A percentile compares a stretch with the other conserved stretches of the same genome.
phyloP scores from a whole-genome alignment of 495 filamentous ascomycete species.

The Parmelia sp. region DNA sequence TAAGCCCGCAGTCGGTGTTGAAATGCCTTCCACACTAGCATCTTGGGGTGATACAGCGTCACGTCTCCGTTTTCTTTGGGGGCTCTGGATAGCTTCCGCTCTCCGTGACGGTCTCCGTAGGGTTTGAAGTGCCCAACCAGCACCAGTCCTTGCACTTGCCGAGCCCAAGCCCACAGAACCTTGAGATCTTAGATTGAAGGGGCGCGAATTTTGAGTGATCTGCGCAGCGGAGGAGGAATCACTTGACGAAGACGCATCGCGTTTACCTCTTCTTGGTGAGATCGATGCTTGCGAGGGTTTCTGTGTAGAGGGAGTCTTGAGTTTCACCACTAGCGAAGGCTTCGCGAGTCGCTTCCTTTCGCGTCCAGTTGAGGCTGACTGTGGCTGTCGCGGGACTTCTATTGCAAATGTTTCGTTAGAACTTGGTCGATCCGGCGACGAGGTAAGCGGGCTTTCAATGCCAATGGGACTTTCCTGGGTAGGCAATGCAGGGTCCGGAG shows the following conservation, averaged over 20 bases:
- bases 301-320: background rate
- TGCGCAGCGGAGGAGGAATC: background rate
- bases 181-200: background rate
- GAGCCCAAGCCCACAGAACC: background rate
- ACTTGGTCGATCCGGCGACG: background rate
- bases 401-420: background rate
- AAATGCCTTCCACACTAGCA: background rate
- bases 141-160: background rate
- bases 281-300: background rate
- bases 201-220: background rate
- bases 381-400: background rate
- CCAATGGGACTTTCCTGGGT: background rate
- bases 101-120: background rate
- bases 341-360: background rate
- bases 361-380: background rate
- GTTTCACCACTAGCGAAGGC: background rate
- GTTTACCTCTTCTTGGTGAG: background rate
- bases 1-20: background rate
- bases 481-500: background rate
- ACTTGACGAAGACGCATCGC: background rate
- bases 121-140: background rate
- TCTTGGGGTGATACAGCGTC: conserved; percentile 6
- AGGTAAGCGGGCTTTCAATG: background rate
- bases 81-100: conserved; percentile 3
- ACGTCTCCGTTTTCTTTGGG: background rate